phyloP scores from a whole-genome alignment of 2,329 filamentous ascomycete genomes.

The Ophiostoma tasmaniense region DNA sequence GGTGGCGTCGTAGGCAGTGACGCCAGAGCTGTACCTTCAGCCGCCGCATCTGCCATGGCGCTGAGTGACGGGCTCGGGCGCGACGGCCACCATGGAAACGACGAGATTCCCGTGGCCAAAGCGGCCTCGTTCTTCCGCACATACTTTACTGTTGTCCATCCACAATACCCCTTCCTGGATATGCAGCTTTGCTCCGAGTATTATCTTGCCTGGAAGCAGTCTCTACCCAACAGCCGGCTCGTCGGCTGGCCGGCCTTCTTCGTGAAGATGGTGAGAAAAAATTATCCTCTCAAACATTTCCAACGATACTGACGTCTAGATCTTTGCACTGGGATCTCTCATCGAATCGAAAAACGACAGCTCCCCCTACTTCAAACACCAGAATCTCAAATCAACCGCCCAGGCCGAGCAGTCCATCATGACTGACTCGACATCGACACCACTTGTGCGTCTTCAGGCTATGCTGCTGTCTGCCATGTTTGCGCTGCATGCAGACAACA shows the following conservation, averaged over 20 bases:
- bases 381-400: slow-evolving; percentile 15
- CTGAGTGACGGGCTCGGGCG: not conserved
- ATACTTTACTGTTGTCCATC: slow-evolving; percentile 15
- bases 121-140: slow-evolving; percentile 15
- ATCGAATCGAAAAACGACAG: slow-evolving; percentile 13
- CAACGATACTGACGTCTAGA: not conserved
- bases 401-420: slow-evolving; percentile 17
- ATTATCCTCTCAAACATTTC: not conserved
- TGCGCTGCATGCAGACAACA: slow-evolving; percentile 17
- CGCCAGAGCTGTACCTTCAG: not conserved
- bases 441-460: slow-evolving; percentile 14
- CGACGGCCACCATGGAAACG: not conserved
- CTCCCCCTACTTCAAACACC: slow-evolving; percentile 13
- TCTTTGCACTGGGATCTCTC: slow-evolving; percentile 14
- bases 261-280: slow-evolving; percentile 14
- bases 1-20: not conserved
- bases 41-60: slow-evolving; percentile 1
- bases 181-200: slow-evolving; percentile 12
- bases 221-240: not conserved
- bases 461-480: slow-evolving; percentile 18
- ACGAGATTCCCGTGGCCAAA: slow-evolving; percentile 4
- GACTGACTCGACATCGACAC: slow-evolving; percentile 12
- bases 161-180: slow-evolving; percentile 16
- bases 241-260: slow-evolving; percentile 16
- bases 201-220: slow-evolving; percentile 10